Conservation (phyloP, 192 early-diverging fungal genomes). For the Dissophora ornata region DNA sequence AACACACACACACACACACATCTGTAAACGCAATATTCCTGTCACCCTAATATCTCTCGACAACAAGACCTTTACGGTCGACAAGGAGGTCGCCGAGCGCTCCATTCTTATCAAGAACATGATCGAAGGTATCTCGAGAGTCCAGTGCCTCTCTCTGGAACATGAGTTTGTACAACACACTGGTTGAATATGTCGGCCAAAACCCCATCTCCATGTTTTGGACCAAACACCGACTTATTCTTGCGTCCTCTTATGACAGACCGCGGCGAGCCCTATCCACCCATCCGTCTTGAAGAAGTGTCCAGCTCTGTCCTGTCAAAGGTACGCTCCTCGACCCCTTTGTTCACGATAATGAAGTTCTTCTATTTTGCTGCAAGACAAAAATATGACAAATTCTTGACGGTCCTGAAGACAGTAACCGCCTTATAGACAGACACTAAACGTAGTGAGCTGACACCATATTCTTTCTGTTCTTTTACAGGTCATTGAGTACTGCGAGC, state of each 20-base stretch:
- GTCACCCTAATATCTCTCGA: conserved; percentile 73
- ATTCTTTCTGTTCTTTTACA: conserved; percentile 9
- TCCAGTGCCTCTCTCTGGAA: no score
- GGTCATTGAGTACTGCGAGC: conserved; percentile 84
- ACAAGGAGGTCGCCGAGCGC: conserved; percentile 71
- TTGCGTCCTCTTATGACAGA: conserved; percentile 59
- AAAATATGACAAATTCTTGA: not conserved
- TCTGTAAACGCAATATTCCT: conserved; percentile 27
- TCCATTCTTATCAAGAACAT: conserved; percentile 82
- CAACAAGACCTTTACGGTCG: conserved; percentile 67
- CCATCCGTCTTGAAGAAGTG: conserved; percentile 84
- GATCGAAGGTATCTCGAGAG: conserved; percentile 73
- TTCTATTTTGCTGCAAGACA: not conserved
- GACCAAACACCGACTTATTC: no score
- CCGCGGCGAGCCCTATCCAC: conserved; percentile 68
- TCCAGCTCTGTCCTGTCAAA: conserved; percentile 73
- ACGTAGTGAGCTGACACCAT: not conserved
- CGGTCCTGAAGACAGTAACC: no score
- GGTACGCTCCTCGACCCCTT: conserved; percentile 43
- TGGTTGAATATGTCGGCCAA: no score
- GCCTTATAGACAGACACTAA: no score
- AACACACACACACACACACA: no score
- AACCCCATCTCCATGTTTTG: no score
- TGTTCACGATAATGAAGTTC: not conserved
- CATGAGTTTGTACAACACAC: not conserved